These are phyloP conservation scores for Pugionium cornutum DNA, from an alignment of 345 rosid genomes.

Conservation along the genomic window DNA sequence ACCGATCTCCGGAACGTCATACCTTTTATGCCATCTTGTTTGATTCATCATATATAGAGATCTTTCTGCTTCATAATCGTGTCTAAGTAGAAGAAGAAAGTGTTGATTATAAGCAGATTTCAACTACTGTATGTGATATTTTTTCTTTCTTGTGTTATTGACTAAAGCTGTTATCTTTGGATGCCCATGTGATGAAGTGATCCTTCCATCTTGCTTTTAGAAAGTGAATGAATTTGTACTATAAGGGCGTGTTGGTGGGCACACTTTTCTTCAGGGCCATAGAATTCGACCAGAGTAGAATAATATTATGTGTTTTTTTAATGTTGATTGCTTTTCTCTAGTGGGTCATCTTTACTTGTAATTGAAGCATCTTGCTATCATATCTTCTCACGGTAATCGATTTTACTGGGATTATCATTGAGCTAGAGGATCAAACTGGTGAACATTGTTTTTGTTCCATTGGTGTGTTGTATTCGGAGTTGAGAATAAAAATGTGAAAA, in stretches of 20 bases:
- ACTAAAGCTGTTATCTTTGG: constrained; percentile 24
- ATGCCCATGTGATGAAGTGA: constrained; percentile 41
- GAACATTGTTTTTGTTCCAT: too few relatives aligned
- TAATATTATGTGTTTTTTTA: constrained; percentile 19
- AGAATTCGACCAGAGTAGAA: constrained; percentile 27
- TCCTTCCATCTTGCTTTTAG: constrained; percentile 32
- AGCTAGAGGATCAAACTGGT: too few relatives aligned
- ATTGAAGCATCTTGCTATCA: constrained; percentile 37
- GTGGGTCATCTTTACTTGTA: constrained; percentile 28
- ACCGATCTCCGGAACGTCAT: too few relatives aligned
- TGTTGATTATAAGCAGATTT: too few relatives aligned
- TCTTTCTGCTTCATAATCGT: too few relatives aligned
- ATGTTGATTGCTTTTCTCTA: too few relatives aligned
- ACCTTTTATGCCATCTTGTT: too few relatives aligned
- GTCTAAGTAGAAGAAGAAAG: too few relatives aligned
- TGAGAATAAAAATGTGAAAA: constrained; percentile 3
- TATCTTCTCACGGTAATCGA: background rate
- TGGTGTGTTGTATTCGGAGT: background rate
- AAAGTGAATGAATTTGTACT: constrained; percentile 28
- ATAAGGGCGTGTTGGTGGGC: constrained; percentile 27
- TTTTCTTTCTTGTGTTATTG: background rate
- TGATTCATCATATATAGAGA: too few relatives aligned
- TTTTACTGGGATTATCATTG: too few relatives aligned
- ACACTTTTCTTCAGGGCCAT: constrained; percentile 36
- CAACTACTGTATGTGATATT: too few relatives aligned